A percentile compares a stretch with the other conserved stretches of the same genome.
phyloP scores from a whole-genome alignment of 1,284 basidiomycete species.

The Neonothopanus nambi region DNA sequence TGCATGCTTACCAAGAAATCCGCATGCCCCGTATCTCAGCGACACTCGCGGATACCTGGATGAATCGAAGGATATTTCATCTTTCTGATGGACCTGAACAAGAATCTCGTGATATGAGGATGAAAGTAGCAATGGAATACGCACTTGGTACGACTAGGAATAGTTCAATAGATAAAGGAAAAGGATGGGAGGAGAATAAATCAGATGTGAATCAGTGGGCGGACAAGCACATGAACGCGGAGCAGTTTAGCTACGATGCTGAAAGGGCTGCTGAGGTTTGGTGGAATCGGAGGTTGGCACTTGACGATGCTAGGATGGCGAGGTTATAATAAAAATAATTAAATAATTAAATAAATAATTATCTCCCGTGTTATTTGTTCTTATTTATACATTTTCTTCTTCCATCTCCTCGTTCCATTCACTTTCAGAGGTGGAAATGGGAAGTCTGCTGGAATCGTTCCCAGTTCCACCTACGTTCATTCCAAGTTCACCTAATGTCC shows the following conservation, averaged over 20 bases:
- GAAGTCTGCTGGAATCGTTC: constrained; percentile 12
- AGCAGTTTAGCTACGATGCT: constrained; percentile 52
- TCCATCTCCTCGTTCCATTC: too few species aligned
- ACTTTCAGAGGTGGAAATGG: too few species aligned
- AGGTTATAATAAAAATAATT: too few species aligned
- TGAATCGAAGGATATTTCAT: constrained; percentile 36
- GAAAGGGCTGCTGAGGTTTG: constrained; percentile 48
- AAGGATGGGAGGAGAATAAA: constrained; percentile 15
- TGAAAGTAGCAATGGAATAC: constrained; percentile 30
- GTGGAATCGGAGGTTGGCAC: too few species aligned
- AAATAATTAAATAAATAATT: too few species aligned
- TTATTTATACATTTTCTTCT: too few species aligned
- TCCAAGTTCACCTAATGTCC: constrained; percentile 6
- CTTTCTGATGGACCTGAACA: constrained; percentile 36
- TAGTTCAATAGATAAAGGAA: constrained; percentile 15
- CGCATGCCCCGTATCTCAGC: constrained; percentile 29
- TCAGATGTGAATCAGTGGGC: constrained; percentile 53
- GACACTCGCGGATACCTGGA: constrained; percentile 29
- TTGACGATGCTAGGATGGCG: too few species aligned
- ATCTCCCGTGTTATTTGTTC: too few species aligned
- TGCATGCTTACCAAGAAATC: constrained; percentile 32
- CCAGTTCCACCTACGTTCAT: constrained; percentile 11
- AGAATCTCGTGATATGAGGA: constrained; percentile 30
- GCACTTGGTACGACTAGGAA: too few species aligned
- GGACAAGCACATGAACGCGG: constrained; percentile 43